Evolutionary conservation across 805 yeast species (phyloP).

Genomic region (Torulaspora quercuum): DNA sequence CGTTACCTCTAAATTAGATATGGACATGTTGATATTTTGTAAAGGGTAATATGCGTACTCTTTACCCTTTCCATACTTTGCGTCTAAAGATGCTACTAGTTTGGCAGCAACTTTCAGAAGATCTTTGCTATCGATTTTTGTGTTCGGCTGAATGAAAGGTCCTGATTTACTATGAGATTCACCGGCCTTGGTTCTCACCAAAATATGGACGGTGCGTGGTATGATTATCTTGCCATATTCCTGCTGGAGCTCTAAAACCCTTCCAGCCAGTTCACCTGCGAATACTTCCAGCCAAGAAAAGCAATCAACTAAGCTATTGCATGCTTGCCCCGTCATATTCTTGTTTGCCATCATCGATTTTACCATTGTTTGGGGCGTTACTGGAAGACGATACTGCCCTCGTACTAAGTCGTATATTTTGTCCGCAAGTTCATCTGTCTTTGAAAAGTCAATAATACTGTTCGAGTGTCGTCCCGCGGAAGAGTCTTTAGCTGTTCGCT

Average conservation of each 20-base stretch:
- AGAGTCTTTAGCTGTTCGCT: conserved; percentile 12
- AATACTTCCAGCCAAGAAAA: conserved; percentile 78
- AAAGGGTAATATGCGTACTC: conserved; percentile 44
- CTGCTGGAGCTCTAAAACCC: conserved; percentile 75
- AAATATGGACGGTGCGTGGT: conserved; percentile 48
- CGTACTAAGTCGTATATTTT: conserved; percentile 59
- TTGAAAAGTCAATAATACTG: conserved; percentile 37
- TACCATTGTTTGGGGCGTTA: conserved; percentile 56
- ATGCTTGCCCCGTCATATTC: conserved; percentile 60
- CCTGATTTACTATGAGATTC: conserved; percentile 26
- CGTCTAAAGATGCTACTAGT: conserved; percentile 42
- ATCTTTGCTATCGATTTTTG: conserved; percentile 21
- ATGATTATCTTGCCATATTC: conserved; percentile 38
- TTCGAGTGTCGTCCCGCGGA: conserved; percentile 7
- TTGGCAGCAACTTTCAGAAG: conserved; percentile 37
- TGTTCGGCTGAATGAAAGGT: conserved; percentile 12
- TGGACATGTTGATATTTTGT: conserved; percentile 46
- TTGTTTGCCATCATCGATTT: conserved; percentile 90
- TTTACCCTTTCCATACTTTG: conserved; percentile 23
- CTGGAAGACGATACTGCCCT: conserved; percentile 55
- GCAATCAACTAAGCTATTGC: conserved; percentile 54
- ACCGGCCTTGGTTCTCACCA: conserved; percentile 32
- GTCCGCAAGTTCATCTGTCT: conserved; percentile 47
- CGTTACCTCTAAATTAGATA: conserved; percentile 52
- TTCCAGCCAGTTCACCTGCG: conserved; percentile 68